phyloP scores from a whole-genome alignment of 768 basidiomycete species.

The Mycena kentingensis region DNA sequence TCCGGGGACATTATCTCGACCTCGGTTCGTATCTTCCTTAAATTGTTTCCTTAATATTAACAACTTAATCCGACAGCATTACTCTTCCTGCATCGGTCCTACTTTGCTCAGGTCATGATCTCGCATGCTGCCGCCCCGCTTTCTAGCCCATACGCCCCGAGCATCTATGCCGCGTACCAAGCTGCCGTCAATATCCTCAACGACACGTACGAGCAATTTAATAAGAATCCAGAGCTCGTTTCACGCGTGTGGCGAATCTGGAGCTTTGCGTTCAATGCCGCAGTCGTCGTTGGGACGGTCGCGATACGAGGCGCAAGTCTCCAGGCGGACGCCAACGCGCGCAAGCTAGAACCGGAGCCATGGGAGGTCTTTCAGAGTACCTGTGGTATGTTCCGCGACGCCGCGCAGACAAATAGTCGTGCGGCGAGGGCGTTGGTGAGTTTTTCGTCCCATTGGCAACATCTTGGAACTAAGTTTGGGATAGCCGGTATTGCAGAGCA shows the following conservation, averaged over 20 bases:
- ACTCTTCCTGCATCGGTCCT: constrained; percentile 56
- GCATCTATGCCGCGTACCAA: constrained; percentile 54
- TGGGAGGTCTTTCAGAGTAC: constrained; percentile 48
- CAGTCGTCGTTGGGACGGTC: constrained; percentile 57
- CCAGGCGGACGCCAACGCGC: neutral
- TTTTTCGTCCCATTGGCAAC: neutral
- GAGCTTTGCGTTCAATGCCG: constrained; percentile 57
- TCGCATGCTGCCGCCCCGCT: constrained; percentile 51
- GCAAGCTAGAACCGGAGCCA: constrained; percentile 46
- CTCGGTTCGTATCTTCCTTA: neutral
- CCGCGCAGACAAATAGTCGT: constrained; percentile 48
- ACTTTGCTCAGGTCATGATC: constrained; percentile 57
- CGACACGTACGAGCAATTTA: constrained; percentile 42
- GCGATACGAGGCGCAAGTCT: constrained; percentile 48
- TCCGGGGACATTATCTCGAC: neutral
- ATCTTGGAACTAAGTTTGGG: neutral
- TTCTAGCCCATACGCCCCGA: constrained; percentile 48
- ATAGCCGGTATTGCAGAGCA: constrained; percentile 48
- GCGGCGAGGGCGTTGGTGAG: constrained; percentile 52
- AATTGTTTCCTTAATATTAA: neutral
- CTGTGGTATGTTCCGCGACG: constrained; percentile 46
- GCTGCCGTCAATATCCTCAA: constrained; percentile 50
- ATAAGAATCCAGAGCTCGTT: constrained; percentile 46
- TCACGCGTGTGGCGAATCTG: constrained; percentile 61
- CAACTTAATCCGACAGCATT: constrained; percentile 37